Evolutionary conservation across 805 yeast genomes (phyloP), one percentile per base, ranked within the genome.

Genomic region (Ogataea neopini): DNA sequence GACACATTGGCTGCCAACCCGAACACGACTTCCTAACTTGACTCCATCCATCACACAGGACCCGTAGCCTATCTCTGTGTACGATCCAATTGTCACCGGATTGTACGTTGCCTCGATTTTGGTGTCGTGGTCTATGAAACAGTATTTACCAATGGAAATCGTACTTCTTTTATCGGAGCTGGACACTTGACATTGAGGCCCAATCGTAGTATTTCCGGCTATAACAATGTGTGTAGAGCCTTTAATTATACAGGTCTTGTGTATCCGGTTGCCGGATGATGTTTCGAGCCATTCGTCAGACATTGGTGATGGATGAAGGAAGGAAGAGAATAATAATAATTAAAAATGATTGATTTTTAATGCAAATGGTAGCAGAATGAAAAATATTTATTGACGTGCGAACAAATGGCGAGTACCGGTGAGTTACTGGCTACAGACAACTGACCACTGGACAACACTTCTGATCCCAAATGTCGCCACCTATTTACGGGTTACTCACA

Each of bases 231-330:
- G 61, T 7, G 69, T 62, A 0, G 80, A 62, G 2, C 78, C 79
- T 2, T 58, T 58, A 37, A 80, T 70, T n/a, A 47, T 37, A 2
- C 83, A 77, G 2, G 57, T 49, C 43, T 64, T 67, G 38, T 80
- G 73, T 26, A 81, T 75, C 32, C 80, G 63, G 55, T 76, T 79
- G 1, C 82, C 81, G 2, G 76, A 68, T 3, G 70, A 56, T 0
- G 85, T 80, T 49, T 78, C 81, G 3, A 76, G 64, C 77, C 77
- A 76, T 13, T 39, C 42, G 11, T 39, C 42, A 3, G 33, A 22
- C 42, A 39, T 39, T 28, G 28, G 28, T 25, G n/a, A n/a, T n/a
- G n/a, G n/a, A n/a, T n/a, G n/a, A n/a, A n/a, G n/a, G n/a, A n/a
- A n/a, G n/a, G n/a, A n/a, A n/a, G n/a, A n/a, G n/a, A n/a, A n/a